Evolutionary conservation across 768 basidiomycete genomes (phyloP).

Genomic region (Tulasnella sp.): DNA sequence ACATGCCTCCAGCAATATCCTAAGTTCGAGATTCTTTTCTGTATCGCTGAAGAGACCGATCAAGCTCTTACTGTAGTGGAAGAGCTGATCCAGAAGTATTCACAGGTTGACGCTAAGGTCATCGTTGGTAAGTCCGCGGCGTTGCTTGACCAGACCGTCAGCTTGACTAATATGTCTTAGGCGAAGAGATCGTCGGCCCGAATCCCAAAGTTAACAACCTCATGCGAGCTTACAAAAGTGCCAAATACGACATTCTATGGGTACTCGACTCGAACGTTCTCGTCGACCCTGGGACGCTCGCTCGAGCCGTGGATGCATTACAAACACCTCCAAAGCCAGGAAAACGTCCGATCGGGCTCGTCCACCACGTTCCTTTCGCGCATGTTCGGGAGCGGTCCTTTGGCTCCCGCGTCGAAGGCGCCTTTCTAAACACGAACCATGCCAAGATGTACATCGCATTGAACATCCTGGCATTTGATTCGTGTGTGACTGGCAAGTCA

Average conservation of each 20-base stretch:
- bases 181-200: slow-evolving; percentile 78
- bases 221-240: slow-evolving; percentile 73
- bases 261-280: slow-evolving; percentile 94
- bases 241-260: slow-evolving; percentile 88
- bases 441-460: slow-evolving; percentile 98
- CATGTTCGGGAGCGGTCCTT: slow-evolving; percentile 56
- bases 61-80: slow-evolving; percentile 81
- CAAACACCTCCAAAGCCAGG: slow-evolving; percentile 43
- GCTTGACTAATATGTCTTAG: slow-evolving; percentile 42
- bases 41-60: slow-evolving; percentile 83
- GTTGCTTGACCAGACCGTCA: neutral
- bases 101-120: slow-evolving; percentile 64
- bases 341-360: slow-evolving; percentile 56
- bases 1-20: slow-evolving; percentile 90
- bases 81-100: slow-evolving; percentile 74
- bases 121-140: slow-evolving; percentile 59
- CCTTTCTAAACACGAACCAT: slow-evolving; percentile 94
- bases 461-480: slow-evolving; percentile 82
- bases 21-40: slow-evolving; percentile 86
- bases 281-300: slow-evolving; percentile 71
- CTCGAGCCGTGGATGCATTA: slow-evolving; percentile 79
- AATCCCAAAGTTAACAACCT: slow-evolving; percentile 99
- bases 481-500: slow-evolving; percentile 96
- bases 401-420: slow-evolving; percentile 85
- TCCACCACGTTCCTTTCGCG: slow-evolving; percentile 95